These are phyloP conservation scores for Penstemon eatonii DNA, from an alignment of 257 asterid species.

Conservation along the genomic window DNA sequence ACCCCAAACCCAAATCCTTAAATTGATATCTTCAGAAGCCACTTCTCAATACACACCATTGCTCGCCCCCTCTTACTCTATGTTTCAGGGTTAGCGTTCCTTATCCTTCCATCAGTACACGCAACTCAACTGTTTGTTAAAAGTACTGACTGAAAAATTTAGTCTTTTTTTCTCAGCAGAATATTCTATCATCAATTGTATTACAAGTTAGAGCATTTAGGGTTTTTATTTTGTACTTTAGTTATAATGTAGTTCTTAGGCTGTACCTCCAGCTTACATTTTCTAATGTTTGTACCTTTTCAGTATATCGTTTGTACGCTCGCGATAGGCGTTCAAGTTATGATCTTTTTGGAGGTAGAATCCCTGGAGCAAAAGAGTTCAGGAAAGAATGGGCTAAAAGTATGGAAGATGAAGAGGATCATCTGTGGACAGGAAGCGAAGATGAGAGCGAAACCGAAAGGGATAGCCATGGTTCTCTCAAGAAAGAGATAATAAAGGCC, in stretches of 20 bases:
- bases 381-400: constrained; percentile 74
- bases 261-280: neutral
- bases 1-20: constrained; percentile 25
- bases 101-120: neutral
- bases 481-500: constrained; percentile 75
- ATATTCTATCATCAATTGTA: neutral
- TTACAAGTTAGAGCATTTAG: neutral
- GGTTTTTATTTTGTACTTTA: neutral
- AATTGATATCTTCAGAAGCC: constrained; percentile 17
- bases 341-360: constrained; percentile 69
- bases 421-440: constrained; percentile 90
- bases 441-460: constrained; percentile 55
- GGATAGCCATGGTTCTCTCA: constrained; percentile 50
- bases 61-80: constrained; percentile 24
- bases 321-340: constrained; percentile 57
- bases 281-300: constrained; percentile 22
- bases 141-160: constrained; percentile 23
- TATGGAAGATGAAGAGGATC: constrained; percentile 87
- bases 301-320: constrained; percentile 66
- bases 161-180: neutral
- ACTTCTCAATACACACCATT: constrained; percentile 9
- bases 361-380: constrained; percentile 69
- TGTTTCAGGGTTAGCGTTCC: constrained; percentile 38
- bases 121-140: constrained; percentile 38
- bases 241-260: neutral